Base-by-base conservation (phyloP, 2,329 filamentous ascomycete genomes). In the Colletotrichum australisinense region DNA sequence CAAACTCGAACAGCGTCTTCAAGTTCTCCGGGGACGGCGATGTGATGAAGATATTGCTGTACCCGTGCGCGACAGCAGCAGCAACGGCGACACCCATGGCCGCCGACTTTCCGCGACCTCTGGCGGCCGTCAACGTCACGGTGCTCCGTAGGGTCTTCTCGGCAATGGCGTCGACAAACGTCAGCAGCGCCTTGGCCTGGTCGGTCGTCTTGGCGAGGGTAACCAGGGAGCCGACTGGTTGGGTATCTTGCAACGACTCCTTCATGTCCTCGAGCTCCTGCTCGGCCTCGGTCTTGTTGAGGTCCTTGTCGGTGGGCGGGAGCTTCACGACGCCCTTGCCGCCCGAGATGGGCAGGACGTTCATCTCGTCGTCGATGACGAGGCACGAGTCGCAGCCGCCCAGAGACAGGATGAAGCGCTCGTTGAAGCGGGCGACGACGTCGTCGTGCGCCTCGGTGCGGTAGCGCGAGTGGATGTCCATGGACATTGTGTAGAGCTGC, bases 1-100 rank as follows among this genome's bases (percentile, higher is more conserved):
- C 91, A 79, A 99, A 99, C 79, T 99, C 95, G 81, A 99, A 99
- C 8, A 99, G 88, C 0, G 97, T 99, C 86, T 98, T 99, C 88
- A 99, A 88, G 84, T 99, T 99, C 84, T 99, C 97, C 0, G 97
- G 97, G 74, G 95, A 98, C 0, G 96, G 96, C 1, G 96, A 98
- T 1, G 97, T 99, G 81, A 99, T 98, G 84, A 99, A 99, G 79
- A 99, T 98, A 83, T 99, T 99, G 86, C 95, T 98, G 84, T 99
- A 99, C 30, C 97, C 97, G 80, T 98, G 94, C 1, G 97, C 96
- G 57, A 99, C 90, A 1, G 97, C 97, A 3, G 97, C 95, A 4
- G 97, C 97, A 56, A 99, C 93, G 3, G 97, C 95, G 64, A 99
- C 93, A 84, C 97, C 97, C 79, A 99, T 89, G 30, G 97, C 97